Evolutionary conservation across 2,329 filamentous ascomycete genomes (phyloP).

Genomic region (Cordyceps sp.): DNA sequence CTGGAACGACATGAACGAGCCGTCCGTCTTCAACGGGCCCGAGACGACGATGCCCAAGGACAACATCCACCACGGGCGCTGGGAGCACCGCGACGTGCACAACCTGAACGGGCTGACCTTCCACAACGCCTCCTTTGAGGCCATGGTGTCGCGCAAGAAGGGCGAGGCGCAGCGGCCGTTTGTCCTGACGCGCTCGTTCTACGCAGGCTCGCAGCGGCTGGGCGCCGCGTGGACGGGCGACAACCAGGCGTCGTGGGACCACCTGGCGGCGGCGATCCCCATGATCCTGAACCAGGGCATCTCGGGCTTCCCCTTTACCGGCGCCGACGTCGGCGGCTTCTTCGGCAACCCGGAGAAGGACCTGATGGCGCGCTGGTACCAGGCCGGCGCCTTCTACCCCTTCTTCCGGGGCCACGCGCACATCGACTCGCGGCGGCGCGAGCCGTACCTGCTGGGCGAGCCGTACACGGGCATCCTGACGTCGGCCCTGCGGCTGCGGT

Average conservation of each 20-base stretch:
- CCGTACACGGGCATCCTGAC: slow-evolving; percentile 79
- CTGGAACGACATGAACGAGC: slow-evolving; percentile 99
- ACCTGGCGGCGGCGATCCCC: slow-evolving; percentile 74
- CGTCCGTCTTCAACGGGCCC: slow-evolving; percentile 94
- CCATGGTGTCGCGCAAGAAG: slow-evolving; percentile 68
- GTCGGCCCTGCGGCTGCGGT: slow-evolving; percentile 73
- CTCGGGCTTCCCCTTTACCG: slow-evolving; percentile 81
- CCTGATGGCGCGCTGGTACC: slow-evolving; percentile 86
- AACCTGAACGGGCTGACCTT: slow-evolving; percentile 93
- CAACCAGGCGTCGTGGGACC: slow-evolving; percentile 85
- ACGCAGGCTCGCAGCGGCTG: slow-evolving; percentile 72
- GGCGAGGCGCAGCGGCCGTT: slow-evolving; percentile 78
- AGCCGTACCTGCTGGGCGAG: slow-evolving; percentile 77
- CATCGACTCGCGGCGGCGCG: slow-evolving; percentile 84
- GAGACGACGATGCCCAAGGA: slow-evolving; percentile 99
- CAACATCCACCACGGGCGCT: slow-evolving; percentile 77
- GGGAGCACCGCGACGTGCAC: slow-evolving; percentile 95
- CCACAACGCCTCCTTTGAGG: slow-evolving; percentile 84
- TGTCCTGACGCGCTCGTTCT: slow-evolving; percentile 84
- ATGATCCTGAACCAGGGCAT: slow-evolving; percentile 93
- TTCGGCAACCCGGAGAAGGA: slow-evolving; percentile 95
- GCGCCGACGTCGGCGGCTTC: slow-evolving; percentile 93
- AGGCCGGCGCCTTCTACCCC: slow-evolving; percentile 89
- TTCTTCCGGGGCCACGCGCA: slow-evolving; percentile 97
- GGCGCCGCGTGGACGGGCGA: slow-evolving; percentile 99